phyloP scores from a whole-genome alignment of 2,329 filamentous ascomycete species.

The Blumeriella jaapii region DNA sequence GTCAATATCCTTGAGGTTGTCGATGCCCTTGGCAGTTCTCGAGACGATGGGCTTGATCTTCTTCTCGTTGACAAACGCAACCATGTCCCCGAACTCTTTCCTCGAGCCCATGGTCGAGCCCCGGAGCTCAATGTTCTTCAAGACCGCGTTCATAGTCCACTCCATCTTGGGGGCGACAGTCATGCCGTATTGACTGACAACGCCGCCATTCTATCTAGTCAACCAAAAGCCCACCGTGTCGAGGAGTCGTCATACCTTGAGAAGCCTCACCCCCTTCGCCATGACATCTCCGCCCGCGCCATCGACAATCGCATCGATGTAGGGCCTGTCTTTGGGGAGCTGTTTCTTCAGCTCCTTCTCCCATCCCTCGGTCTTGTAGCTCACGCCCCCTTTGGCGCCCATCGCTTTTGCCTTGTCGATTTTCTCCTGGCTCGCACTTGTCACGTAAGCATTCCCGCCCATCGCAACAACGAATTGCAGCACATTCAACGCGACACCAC shows the following conservation, averaged over 20 bases:
- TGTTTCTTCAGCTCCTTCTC: slow-evolving; percentile 58
- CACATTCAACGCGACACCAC: slow-evolving; percentile 76
- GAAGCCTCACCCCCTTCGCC: slow-evolving; percentile 50
- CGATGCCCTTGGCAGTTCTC: slow-evolving; percentile 58
- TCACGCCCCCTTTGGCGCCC: slow-evolving; percentile 73
- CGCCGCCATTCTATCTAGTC: slow-evolving; percentile 47
- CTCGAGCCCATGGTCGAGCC: slow-evolving; percentile 88
- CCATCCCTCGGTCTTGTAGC: slow-evolving; percentile 70
- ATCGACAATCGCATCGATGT: slow-evolving; percentile 75
- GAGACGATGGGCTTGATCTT: slow-evolving; percentile 70
- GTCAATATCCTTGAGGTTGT: slow-evolving; percentile 69
- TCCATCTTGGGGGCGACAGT: slow-evolving; percentile 76
- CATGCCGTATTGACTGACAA: slow-evolving; percentile 88
- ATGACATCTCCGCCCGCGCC: slow-evolving; percentile 82
- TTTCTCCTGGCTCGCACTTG: slow-evolving; percentile 52
- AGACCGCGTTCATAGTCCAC: slow-evolving; percentile 70
- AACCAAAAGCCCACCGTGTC: neutral
- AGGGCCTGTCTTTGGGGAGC: slow-evolving; percentile 54
- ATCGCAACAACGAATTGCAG: slow-evolving; percentile 67
- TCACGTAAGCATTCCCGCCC: slow-evolving; percentile 34
- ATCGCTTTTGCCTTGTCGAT: slow-evolving; percentile 58
- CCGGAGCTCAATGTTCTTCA: slow-evolving; percentile 78
- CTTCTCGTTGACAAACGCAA: slow-evolving; percentile 64
- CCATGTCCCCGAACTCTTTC: slow-evolving; percentile 84
- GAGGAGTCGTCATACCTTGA: slow-evolving; percentile 43